Base-by-base conservation (phyloP, 2,329 filamentous ascomycete genomes). In the Beauveria sp. region DNA sequence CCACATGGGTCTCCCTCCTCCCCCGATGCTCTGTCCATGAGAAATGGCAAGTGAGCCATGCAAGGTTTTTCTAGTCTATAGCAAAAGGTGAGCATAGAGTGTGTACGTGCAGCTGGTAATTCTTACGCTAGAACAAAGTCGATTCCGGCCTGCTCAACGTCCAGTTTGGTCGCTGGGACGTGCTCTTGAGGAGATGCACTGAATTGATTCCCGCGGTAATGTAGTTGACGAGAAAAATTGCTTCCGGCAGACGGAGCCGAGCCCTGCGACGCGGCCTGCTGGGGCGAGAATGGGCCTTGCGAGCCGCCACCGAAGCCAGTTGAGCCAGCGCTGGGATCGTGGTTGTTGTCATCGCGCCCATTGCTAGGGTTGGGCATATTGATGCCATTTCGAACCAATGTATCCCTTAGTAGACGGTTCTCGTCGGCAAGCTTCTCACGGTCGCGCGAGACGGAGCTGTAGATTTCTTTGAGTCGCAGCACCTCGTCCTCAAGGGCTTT, bases 401-500 rank as follows among this genome's bases (percentile, higher is more conserved):
- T 70, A 49, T 77, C 76, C 67, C 79, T 89, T 58, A 99, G 79
- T 58, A 89, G 84, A 49, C 82, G 83, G 70, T 96, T 97, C 75
- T 98, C 93, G 60, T 91, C 86, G 51, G 84, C 81, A 9, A 93
- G 78, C 57, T 84, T 82, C 58, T 93, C 86, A 70, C 91, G 91
- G 71, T 96, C 91, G 67, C 89, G 86, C 7, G 86, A 83, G 20
- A 88, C 83, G 56, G 83, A 86, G 69, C 86, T 86, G 70, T 87
- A 93, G n/a, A 88, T 82, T 71, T 97, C 92, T 72, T 96, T 95
- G 49, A 98, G 80, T 54, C 91, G 87, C 22, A 96, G 81, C 5
- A 98, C 89, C 75, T 98, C 92, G 70, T 93, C 88, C 74, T 99
- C 95, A 18, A 98, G 84, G 12, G 90, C 86, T 74, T 96, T 96